Evolutionary conservation across 176 grass and related monocot species (phyloP), one percentile per base, ranked within the genome.

Genomic region (Tillandsia leiboldiana): DNA sequence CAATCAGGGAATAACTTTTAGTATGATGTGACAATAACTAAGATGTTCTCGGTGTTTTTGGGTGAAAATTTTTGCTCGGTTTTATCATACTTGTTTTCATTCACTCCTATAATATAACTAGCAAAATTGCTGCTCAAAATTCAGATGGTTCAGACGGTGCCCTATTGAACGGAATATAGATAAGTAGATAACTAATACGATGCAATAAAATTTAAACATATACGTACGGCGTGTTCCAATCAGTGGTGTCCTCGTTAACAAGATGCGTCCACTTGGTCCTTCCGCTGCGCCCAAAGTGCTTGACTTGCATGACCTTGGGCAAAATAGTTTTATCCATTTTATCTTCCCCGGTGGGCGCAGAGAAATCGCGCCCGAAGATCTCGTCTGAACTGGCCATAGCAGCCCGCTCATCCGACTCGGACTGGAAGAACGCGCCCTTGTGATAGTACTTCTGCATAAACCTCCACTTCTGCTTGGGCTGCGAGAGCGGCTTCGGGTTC

Each of bases 301-400:
- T 96, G 69, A 96, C 92, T 82, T 96, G 92, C 92, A 96, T 96
- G 71, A 96, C 88, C 86, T 96, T 96, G 42, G 92, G 92, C 71
- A 96, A 77, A 64, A 96, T 96, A 68, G 85, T 91, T 76, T 91
- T 96, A 65, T 92, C 92, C 92, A 96, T 91, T 28, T 82, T 96
- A 87, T 96, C 92, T 80, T 92, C 92, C 29, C 88, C 92, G 28
- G 88, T 96, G 27, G 88, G 83, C 17, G 82, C 76, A 13, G 92
- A 96, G 92, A 89, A 92, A 82, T 96, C 92, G 33, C 92, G 81
- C 54, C 2, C 54, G 53, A 75, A 96, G 76, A 96, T 96, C 24
- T 81, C 71, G 10, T 89, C 88, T 70, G 71, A 75, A 56, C 68
- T 75, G 69, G 74, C 86, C 48, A 83, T 83, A 10, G 84, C 86